These are phyloP conservation scores for Hypoxylon sp. DNA, from an alignment of 2,329 filamentous ascomycete genomes.

Conservation along the genomic window DNA sequence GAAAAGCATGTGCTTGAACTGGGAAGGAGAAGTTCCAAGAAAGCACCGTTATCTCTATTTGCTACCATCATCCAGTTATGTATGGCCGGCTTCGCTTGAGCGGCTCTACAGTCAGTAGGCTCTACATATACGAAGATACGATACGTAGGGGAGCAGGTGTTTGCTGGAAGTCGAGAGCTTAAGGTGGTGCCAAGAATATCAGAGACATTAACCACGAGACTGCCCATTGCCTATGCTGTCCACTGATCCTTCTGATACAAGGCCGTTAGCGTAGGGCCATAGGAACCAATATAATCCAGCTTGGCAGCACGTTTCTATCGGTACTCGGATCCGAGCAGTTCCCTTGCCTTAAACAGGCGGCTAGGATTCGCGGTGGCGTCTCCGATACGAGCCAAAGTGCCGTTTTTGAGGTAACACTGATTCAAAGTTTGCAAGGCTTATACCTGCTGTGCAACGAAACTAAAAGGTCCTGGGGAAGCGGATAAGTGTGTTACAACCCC, in stretches of 20 bases:
- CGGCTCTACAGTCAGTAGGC: not conserved
- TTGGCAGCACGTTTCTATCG: conserved; percentile 1
- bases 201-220: conserved; percentile 12
- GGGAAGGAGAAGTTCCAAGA: not conserved
- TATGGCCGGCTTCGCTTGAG: not conserved
- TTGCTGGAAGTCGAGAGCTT: not conserved
- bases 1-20: not conserved
- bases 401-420: not conserved
- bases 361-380: conserved; percentile 13
- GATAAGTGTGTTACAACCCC: not conserved
- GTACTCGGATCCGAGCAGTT: conserved; percentile 18
- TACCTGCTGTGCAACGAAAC: not conserved
- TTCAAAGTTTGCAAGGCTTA: not conserved
- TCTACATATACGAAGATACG: not conserved
- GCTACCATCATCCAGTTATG: no score
- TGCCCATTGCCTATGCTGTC: conserved; percentile 6
- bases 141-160: not conserved
- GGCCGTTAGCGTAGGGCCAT: not conserved
- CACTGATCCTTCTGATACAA: conserved; percentile 31
- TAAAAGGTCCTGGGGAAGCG: conserved; percentile 2
- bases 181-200: conserved; percentile 6
- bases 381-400: conserved; percentile 12
- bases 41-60: not conserved
- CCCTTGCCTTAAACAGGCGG: conserved; percentile 16
- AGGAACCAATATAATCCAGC: conserved; percentile 4